A percentile compares a stretch with the other conserved stretches of the same genome.
Conservation (phyloP, 306 rosid species). For the Hylodesmum podocarpum region DNA sequence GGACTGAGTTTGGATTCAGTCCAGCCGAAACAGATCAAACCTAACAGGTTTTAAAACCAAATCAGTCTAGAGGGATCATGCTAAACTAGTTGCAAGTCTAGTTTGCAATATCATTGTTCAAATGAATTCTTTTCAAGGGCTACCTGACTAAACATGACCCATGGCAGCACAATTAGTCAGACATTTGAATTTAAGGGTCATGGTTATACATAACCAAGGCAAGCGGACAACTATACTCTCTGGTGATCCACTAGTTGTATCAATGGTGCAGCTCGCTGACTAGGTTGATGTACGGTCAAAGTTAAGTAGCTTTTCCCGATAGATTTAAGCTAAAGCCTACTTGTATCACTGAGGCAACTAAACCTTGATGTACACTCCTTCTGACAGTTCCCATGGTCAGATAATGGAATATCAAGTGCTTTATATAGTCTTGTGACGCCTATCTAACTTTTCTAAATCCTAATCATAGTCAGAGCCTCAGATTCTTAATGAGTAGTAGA, state of each 20-base stretch:
- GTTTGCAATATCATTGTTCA: neutral
- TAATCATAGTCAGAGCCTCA: constrained; percentile 5
- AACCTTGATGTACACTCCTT: constrained; percentile 15
- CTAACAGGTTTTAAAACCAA: neutral
- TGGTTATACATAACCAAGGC: neutral
- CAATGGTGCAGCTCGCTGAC: neutral
- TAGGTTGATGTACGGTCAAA: neutral
- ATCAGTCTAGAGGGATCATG: neutral
- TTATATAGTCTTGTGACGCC: neutral
- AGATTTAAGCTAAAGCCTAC: constrained; percentile 7
- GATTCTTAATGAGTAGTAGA: neutral
- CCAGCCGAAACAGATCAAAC: neutral
- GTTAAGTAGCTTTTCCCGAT: neutral
- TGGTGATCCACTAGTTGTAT: neutral
- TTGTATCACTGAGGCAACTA: constrained; percentile 11
- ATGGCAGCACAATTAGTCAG: neutral
- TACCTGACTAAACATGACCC: neutral
- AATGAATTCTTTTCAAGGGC: neutral
- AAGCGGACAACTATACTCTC: neutral
- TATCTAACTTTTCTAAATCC: neutral
- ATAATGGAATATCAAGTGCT: neutral
- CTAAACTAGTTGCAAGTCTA: neutral
- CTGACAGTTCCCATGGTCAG: neutral
- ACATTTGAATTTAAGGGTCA: neutral
- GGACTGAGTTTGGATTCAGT: neutral